Conservation (phyloP, 768 basidiomycete genomes). For the Leucogyrophana mollusca region DNA sequence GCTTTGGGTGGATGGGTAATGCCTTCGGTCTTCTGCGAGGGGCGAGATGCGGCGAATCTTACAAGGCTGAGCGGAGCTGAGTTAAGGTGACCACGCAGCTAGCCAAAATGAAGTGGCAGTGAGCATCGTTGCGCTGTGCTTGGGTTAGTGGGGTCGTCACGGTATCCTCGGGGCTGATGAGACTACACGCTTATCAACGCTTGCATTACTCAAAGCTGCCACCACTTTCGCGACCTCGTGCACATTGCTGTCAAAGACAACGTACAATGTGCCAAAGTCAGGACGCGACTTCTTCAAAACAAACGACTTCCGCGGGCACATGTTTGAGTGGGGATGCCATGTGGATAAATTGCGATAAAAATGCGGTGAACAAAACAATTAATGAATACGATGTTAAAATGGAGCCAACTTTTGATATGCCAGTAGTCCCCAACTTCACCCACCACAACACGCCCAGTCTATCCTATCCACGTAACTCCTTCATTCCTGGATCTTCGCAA, state of each 20-base stretch:
- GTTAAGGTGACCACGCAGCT: background rate
- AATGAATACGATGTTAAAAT: constrained; percentile 13
- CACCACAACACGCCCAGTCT: background rate
- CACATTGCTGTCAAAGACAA: constrained; percentile 13
- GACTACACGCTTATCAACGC: too few species aligned
- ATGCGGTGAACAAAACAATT: constrained; percentile 21
- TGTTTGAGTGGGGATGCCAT: constrained; percentile 28
- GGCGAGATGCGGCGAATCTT: background rate
- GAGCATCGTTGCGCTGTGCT: background rate
- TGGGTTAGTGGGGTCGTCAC: too few species aligned
- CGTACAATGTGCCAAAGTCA: background rate
- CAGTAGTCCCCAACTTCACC: background rate
- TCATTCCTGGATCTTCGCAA: constrained; percentile 95
- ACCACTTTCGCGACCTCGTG: background rate
- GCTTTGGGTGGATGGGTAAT: background rate
- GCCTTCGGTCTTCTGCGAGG: background rate
- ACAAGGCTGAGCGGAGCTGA: background rate
- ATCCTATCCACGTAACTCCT: constrained; percentile 2
- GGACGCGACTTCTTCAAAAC: background rate
- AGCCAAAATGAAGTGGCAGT: constrained; percentile 3
- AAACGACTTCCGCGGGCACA: background rate
- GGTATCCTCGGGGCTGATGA: too few species aligned
- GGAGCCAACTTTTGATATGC: constrained; percentile 9
- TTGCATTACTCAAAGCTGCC: too few species aligned
- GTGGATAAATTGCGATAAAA: constrained; percentile 21